A percentile compares a stretch with the other conserved stretches of the same genome.
Evolutionary conservation across 495 filamentous ascomycete species (phyloP).

Genomic region (Penicillium parvum): DNA sequence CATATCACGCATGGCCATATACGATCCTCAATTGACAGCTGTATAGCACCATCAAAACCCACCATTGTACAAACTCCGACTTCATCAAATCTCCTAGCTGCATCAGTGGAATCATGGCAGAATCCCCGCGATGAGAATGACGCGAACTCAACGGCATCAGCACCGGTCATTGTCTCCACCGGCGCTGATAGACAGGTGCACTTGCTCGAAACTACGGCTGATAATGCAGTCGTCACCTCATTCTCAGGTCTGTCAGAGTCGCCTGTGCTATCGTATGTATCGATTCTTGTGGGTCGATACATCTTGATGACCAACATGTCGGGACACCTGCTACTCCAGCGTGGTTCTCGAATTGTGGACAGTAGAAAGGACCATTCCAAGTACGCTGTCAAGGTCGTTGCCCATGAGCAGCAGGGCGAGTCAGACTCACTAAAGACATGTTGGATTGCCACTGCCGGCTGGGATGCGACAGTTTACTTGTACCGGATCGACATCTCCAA

Average conservation of each 20-base stretch:
- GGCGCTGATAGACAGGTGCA: conserved; percentile 52
- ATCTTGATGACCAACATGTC: conserved; percentile 58
- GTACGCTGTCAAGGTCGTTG: conserved; percentile 55
- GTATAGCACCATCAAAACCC: conserved; percentile 47
- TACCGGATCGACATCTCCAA: conserved; percentile 35
- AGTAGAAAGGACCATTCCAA: conserved; percentile 56
- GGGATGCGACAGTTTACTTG: conserved; percentile 57
- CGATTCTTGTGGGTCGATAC: conserved; percentile 29
- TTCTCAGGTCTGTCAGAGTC: conserved; percentile 50
- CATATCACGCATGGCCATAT: background rate
- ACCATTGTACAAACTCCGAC: conserved; percentile 38
- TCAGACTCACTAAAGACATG: conserved; percentile 5
- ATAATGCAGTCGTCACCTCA: conserved; percentile 24
- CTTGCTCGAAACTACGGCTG: conserved; percentile 31
- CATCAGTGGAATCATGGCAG: conserved; percentile 43
- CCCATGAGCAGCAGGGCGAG: conserved; percentile 24
- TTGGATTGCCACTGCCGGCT: conserved; percentile 61
- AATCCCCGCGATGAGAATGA: conserved; percentile 11
- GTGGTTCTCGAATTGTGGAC: conserved; percentile 36
- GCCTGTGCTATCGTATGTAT: conserved; percentile 51
- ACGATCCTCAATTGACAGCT: conserved; percentile 4
- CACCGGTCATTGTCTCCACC: conserved; percentile 40
- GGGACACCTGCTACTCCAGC: conserved; percentile 51
- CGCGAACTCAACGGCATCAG: background rate
- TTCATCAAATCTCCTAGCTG: conserved; percentile 51